Conservation (phyloP, 2,329 filamentous ascomycete species). For the Fusarium annulatum region DNA sequence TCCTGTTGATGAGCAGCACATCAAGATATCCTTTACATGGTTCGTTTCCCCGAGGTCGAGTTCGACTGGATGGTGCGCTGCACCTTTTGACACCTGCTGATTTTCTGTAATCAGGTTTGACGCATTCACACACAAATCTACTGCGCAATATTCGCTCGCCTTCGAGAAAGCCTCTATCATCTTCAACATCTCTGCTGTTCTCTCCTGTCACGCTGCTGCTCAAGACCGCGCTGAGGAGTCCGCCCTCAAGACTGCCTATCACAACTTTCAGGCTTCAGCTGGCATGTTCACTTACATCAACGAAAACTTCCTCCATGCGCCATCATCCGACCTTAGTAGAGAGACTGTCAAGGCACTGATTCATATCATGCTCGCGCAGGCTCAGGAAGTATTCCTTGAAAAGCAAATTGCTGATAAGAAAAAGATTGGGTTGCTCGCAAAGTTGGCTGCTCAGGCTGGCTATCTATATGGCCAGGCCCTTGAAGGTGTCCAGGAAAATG, state of each 20-base stretch:
- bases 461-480: constrained; percentile 88
- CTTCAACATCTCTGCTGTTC: constrained; percentile 97
- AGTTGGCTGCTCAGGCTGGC: constrained; percentile 89
- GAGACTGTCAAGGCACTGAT: constrained; percentile 97
- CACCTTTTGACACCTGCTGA: constrained; percentile 12
- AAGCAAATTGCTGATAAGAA: constrained; percentile 94
- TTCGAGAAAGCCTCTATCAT: constrained; percentile 99
- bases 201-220: constrained; percentile 93
- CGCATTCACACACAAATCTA: constrained; percentile 99
- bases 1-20: constrained; percentile 97
- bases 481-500: constrained; percentile 93
- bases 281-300: constrained; percentile 99
- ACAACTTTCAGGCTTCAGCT: constrained; percentile 96
- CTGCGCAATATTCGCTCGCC: constrained; percentile 93
- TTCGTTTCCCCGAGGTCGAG: constrained; percentile 54
- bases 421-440: constrained; percentile 90
- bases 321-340: constrained; percentile 92
- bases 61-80: background rate
- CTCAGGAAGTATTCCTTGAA: constrained; percentile 96
- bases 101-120: constrained; percentile 78
- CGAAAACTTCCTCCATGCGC: constrained; percentile 97
- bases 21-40: constrained; percentile 99
- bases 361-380: constrained; percentile 91
- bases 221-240: constrained; percentile 93
- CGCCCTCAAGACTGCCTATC: constrained; percentile 95